Evolutionary conservation across 768 basidiomycete genomes (phyloP), one percentile per base, ranked within the genome.

Genomic region (Termitomyces sp.): DNA sequence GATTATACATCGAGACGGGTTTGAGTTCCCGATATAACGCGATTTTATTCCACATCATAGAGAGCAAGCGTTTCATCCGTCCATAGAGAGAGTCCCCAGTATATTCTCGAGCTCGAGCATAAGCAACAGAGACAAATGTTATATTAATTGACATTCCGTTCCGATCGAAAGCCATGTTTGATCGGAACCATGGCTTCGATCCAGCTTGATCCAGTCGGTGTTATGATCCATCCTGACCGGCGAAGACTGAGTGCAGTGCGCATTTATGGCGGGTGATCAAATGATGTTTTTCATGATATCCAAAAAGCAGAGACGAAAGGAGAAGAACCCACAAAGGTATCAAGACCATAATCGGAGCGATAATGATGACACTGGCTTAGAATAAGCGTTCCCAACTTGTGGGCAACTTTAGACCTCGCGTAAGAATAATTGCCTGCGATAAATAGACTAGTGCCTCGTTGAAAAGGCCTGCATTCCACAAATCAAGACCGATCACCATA

Each of bases 1-100:
- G 45, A 28, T 57, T 17, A 35, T 49, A 28, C 52, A 60, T 54
- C 55, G 48, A 49, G 45, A 58, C 50, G 47, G 32, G 45, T 40
- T 42, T 8, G 22, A 22, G 37, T 50, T 40, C 9, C 17, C 12
- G 24, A 24, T 40, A 17, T 26, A 37, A 50, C 24, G 26, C 35
- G 10, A 37, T 49, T 37, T n/a, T 10, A 17, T 24, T 37, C 5
- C 10, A n/a, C 21, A 26, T 24, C n/a, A 38, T 32, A 34, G 30
- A 44, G 21, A 44, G 10, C 47, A 38, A 6, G 24, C n/a, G 37
- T 37, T 26, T 14, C 49, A 26, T 28, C 49, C 17, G 11, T 17
- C 34, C 9, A 26, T 38, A n/a, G 5, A 48, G 46, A n/a, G 37
- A n/a, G 24, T 40, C 35, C 22, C 35, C 47, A 49, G 37, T 34